These are phyloP conservation scores for Heliamphora exappendiculata DNA, from an alignment of 148 eudicot genomes.

Conservation along the genomic window DNA sequence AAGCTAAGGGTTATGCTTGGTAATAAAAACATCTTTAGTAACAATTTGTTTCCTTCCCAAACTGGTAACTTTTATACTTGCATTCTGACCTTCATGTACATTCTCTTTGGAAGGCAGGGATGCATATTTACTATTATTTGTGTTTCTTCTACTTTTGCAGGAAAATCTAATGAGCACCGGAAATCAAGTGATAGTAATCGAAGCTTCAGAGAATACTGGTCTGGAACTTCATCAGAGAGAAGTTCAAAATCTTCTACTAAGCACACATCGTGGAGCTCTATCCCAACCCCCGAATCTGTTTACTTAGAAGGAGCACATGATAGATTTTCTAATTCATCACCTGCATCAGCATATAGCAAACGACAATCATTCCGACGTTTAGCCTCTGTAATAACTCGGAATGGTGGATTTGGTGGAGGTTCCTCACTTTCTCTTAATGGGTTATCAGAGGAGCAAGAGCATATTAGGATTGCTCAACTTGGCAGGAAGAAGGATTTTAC, in stretches of 20 bases:
- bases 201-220: conserved; percentile 9
- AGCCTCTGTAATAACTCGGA: background rate
- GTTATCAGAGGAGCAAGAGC: conserved; percentile 20
- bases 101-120: background rate
- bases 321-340: conserved; percentile 1
- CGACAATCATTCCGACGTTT: background rate
- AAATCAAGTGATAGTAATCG: conserved; percentile 5
- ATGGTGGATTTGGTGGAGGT: background rate
- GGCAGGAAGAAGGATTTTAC: conserved; percentile 42
- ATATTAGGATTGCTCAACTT: conserved; percentile 31
- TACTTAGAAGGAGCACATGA: conserved; percentile 6
- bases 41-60: background rate
- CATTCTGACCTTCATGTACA: background rate
- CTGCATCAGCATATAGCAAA: conserved; percentile 14
- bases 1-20: too few relatives aligned
- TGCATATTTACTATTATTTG: background rate
- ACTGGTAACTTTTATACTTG: background rate
- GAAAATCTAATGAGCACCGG: background rate
- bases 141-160: conserved; percentile 10
- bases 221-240: conserved; percentile 9
- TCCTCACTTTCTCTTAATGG: background rate
- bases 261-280: conserved; percentile 3
- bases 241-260: conserved; percentile 2
- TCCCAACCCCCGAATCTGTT: conserved; percentile 3
- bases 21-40: too few relatives aligned